Conservation (phyloP, 257 asterid species). For the Forsythia suspensa region DNA sequence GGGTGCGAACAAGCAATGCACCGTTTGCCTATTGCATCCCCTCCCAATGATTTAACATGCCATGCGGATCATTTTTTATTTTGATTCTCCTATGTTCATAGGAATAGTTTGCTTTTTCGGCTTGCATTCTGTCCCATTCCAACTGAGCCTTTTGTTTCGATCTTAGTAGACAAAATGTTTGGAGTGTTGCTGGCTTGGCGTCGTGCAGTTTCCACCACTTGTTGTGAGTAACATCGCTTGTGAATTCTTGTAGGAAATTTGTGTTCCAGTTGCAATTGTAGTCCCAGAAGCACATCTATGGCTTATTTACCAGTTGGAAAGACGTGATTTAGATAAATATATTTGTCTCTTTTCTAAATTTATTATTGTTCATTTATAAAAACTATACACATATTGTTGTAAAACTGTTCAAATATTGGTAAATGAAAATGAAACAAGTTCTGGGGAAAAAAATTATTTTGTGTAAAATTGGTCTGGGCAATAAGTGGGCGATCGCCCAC, state of each 20-base stretch:
- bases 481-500: too few relatives aligned
- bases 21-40: background rate
- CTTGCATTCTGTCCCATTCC: slow-evolving; percentile 20
- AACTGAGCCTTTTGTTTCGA: slow-evolving; percentile 21
- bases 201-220: slow-evolving; percentile 26
- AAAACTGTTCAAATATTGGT: too few relatives aligned
- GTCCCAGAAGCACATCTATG: slow-evolving; percentile 20
- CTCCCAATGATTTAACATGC: slow-evolving; percentile 14
- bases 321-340: too few relatives aligned
- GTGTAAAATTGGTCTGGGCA: too few relatives aligned
- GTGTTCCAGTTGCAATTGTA: slow-evolving; percentile 21
- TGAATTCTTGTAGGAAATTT: slow-evolving; percentile 15
- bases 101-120: slow-evolving; percentile 14
- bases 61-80: slow-evolving; percentile 2
- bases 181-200: slow-evolving; percentile 1
- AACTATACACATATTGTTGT: too few relatives aligned
- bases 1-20: background rate
- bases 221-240: slow-evolving; percentile 16
- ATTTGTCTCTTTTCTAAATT: too few relatives aligned
- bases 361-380: too few relatives aligned
- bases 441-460: too few relatives aligned
- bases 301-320: background rate
- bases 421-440: too few relatives aligned
- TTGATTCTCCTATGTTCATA: slow-evolving; percentile 16
- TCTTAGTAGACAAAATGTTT: slow-evolving; percentile 2